Conservation (phyloP, 345 rosid genomes). For the Geranium rotundifolium region DNA sequence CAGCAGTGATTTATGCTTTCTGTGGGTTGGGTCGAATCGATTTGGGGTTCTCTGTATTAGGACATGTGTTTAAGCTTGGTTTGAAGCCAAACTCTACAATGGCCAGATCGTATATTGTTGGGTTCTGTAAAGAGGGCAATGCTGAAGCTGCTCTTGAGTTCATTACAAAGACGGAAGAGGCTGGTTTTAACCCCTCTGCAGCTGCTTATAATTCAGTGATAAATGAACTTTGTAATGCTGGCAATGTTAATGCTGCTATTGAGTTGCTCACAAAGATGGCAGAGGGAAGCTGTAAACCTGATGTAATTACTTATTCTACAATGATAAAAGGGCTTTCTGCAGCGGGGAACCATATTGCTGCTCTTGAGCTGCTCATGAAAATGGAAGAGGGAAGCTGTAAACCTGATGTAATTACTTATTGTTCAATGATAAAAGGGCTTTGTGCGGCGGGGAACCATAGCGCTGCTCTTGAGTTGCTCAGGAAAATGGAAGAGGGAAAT, state of each 20-base stretch:
- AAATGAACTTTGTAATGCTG: not conserved
- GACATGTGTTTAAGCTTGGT: not conserved
- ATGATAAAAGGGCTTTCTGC: not conserved
- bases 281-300: not conserved
- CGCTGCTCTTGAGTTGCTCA: slow-evolving; percentile 22
- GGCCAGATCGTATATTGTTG: not conserved
- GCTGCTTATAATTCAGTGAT: not conserved
- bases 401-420: slow-evolving; percentile 51
- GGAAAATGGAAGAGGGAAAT: too few species aligned
- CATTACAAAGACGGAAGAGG: not conserved
- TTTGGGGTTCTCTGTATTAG: not conserved
- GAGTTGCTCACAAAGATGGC: not conserved
- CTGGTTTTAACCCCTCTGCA: not conserved
- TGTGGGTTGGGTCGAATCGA: not conserved
- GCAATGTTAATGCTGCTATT: not conserved
- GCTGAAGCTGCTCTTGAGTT: not conserved
- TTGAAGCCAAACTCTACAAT: not conserved
- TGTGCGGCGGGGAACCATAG: slow-evolving; percentile 34
- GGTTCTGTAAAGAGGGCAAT: not conserved
- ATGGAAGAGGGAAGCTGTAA: slow-evolving; percentile 30
- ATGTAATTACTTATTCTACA: not conserved
- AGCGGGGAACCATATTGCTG: slow-evolving; percentile 16
- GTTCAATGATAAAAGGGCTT: slow-evolving; percentile 52
- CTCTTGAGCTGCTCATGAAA: slow-evolving; percentile 19
- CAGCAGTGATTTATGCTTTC: not conserved